A percentile compares a stretch with the other conserved stretches of the same genome.
phyloP scores from a whole-genome alignment of 2,329 filamentous ascomycete genomes.

The Thielaviopsis punctulata region DNA sequence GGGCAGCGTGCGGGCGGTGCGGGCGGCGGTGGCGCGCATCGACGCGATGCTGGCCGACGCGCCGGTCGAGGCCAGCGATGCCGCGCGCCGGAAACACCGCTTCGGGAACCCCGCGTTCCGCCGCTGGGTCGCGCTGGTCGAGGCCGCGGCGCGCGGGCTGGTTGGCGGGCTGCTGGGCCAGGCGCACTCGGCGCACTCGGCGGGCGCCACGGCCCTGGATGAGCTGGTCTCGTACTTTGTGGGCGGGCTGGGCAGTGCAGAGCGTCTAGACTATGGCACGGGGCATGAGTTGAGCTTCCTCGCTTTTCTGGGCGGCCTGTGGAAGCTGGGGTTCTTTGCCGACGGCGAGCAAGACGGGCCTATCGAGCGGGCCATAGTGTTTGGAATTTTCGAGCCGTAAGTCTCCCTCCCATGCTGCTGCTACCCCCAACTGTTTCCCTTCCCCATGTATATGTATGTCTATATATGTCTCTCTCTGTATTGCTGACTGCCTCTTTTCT shows the following conservation, averaged over 20 bases:
- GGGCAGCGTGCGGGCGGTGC: slow-evolving; percentile 45
- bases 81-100: slow-evolving; percentile 32
- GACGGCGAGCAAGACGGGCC: slow-evolving; percentile 33
- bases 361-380: slow-evolving; percentile 62
- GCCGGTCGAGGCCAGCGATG: slow-evolving; percentile 67
- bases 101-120: slow-evolving; percentile 90
- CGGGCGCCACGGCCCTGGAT: slow-evolving; percentile 15
- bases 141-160: slow-evolving; percentile 38
- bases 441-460: slow-evolving; percentile 2
- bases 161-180: slow-evolving; percentile 21
- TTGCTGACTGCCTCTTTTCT: too few species aligned
- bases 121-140: slow-evolving; percentile 59
- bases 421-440: not conserved
- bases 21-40: slow-evolving; percentile 46
- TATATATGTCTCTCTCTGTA: slow-evolving; percentile 6
- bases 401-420: slow-evolving; percentile 19
- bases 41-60: slow-evolving; percentile 55
- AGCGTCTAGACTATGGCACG: slow-evolving; percentile 86
- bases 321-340: slow-evolving; percentile 73
- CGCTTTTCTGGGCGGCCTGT: slow-evolving; percentile 75
- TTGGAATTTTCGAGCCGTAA: slow-evolving; percentile 68
- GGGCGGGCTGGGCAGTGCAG: slow-evolving; percentile 72
- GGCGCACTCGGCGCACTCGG: slow-evolving; percentile 9
- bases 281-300: slow-evolving; percentile 92
- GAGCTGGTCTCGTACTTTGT: slow-evolving; percentile 44